These are phyloP conservation scores for Hansenula sp. DNA, from an alignment of 1,139 yeast species.

Conservation along the genomic window DNA sequence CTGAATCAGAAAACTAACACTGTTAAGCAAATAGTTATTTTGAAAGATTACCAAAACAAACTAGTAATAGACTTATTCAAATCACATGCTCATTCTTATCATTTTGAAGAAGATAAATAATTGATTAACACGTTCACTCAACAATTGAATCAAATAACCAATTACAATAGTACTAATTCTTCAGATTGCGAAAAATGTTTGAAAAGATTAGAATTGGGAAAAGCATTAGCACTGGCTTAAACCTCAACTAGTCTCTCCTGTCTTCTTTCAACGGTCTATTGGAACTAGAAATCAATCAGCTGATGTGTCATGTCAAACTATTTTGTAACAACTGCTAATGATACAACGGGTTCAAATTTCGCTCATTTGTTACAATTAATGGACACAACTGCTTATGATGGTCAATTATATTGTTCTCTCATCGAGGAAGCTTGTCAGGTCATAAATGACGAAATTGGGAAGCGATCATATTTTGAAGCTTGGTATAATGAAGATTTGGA, in stretches of 20 bases:
- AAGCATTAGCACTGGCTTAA: slow-evolving; percentile 34
- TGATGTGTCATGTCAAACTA: slow-evolving; percentile 25
- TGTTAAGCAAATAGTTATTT: too few relatives aligned
- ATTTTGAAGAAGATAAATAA: background rate
- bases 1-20: too few relatives aligned
- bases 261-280: slow-evolving; percentile 41
- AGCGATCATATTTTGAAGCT: slow-evolving; percentile 32
- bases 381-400: slow-evolving; percentile 47
- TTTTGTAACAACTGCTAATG: slow-evolving; percentile 29
- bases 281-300: slow-evolving; percentile 19
- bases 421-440: too few relatives aligned
- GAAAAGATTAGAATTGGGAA: slow-evolving; percentile 38
- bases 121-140: background rate
- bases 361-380: slow-evolving; percentile 42
- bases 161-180: slow-evolving; percentile 6
- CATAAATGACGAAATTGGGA: slow-evolving; percentile 23
- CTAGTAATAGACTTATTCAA: background rate
- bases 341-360: slow-evolving; percentile 41
- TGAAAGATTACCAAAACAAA: background rate
- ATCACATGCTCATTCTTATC: background rate
- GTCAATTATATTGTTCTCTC: slow-evolving; percentile 52
- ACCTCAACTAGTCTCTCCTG: slow-evolving; percentile 40
- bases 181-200: slow-evolving; percentile 37
- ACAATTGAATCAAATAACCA: slow-evolving; percentile 1
- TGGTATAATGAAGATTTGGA: slow-evolving; percentile 34